These are phyloP conservation scores for Asclepias syriaca DNA, from an alignment of 257 asterid species.

Conservation along the genomic window DNA sequence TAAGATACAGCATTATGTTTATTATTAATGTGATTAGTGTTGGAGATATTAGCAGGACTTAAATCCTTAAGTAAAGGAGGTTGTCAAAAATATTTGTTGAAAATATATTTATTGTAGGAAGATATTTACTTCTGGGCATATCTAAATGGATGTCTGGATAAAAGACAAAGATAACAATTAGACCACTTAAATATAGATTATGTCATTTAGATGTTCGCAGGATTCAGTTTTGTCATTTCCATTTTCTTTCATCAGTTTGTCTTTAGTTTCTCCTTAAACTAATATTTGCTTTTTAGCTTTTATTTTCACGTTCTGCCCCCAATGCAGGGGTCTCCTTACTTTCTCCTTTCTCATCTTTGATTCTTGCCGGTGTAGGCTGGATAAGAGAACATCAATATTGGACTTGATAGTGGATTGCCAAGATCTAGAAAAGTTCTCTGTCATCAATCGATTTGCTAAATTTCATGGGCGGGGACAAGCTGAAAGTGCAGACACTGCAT, in stretches of 20 bases:
- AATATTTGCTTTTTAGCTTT: background rate
- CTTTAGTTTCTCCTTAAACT: background rate
- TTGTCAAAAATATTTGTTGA: too few relatives aligned
- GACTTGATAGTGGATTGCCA: slow-evolving; percentile 71
- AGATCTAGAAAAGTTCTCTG: slow-evolving; percentile 76
- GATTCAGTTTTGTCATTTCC: background rate
- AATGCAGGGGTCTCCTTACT: slow-evolving; percentile 6
- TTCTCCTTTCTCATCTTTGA: slow-evolving; percentile 6
- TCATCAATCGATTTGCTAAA: slow-evolving; percentile 75
- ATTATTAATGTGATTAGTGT: too few relatives aligned
- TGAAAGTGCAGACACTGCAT: slow-evolving; percentile 47
- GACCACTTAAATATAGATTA: background rate
- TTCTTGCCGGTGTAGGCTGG: slow-evolving; percentile 47
- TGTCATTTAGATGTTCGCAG: background rate
- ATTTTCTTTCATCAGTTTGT: background rate
- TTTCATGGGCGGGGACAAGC: slow-evolving; percentile 76
- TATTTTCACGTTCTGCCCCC: background rate
- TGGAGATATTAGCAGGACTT: too few relatives aligned
- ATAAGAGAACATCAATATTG: slow-evolving; percentile 62
- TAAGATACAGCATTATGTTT: too few relatives aligned
- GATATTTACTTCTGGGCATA: too few relatives aligned
- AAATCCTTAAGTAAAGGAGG: too few relatives aligned
- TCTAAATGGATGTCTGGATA: too few relatives aligned
- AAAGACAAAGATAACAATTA: too few relatives aligned
- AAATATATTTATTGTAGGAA: too few relatives aligned